These are phyloP conservation scores for Fragilariopsis cylindrus DNA, from an alignment of 108 stramenopile genomes.

Conservation along the genomic window DNA sequence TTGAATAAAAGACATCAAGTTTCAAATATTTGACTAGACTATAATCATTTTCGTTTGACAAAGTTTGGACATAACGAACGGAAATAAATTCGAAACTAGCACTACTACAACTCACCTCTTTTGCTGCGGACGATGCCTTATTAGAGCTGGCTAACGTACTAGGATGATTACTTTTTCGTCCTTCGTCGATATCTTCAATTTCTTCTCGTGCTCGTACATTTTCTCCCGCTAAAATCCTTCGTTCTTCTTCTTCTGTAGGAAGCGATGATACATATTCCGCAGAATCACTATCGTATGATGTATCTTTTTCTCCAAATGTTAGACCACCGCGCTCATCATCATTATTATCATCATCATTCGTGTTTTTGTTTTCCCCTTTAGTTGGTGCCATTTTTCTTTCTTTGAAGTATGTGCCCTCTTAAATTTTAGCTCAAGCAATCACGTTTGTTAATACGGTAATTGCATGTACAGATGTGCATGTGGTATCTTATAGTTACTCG, in stretches of 20 bases:
- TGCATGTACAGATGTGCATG: too few species aligned
- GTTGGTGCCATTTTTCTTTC: too few species aligned
- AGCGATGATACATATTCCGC: slow-evolving; percentile 42
- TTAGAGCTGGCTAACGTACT: slow-evolving; percentile 39
- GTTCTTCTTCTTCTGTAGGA: slow-evolving; percentile 50
- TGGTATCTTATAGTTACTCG: too few species aligned
- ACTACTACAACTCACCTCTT: slow-evolving; percentile 19
- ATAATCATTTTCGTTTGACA: too few species aligned
- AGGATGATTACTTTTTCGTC: slow-evolving; percentile 48
- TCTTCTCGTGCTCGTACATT: slow-evolving; percentile 30
- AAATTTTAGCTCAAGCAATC: too few species aligned
- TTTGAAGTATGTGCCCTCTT: too few species aligned
- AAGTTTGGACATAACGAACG: not conserved
- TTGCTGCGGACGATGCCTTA: slow-evolving; percentile 3
- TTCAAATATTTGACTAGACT: too few species aligned
- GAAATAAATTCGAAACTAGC: not conserved
- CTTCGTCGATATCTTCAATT: slow-evolving; percentile 49
- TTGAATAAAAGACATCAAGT: too few species aligned
- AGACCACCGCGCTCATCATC: slow-evolving; percentile 29
- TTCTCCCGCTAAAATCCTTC: slow-evolving; percentile 22
- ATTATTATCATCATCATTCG: not conserved
- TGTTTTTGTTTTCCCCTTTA: too few species aligned
- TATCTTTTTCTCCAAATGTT: slow-evolving; percentile 47
- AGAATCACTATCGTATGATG: slow-evolving; percentile 40
- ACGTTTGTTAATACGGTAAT: too few species aligned